phyloP scores from a whole-genome alignment of 352 stramenopile species.

The Phytophthora aleatoria region DNA sequence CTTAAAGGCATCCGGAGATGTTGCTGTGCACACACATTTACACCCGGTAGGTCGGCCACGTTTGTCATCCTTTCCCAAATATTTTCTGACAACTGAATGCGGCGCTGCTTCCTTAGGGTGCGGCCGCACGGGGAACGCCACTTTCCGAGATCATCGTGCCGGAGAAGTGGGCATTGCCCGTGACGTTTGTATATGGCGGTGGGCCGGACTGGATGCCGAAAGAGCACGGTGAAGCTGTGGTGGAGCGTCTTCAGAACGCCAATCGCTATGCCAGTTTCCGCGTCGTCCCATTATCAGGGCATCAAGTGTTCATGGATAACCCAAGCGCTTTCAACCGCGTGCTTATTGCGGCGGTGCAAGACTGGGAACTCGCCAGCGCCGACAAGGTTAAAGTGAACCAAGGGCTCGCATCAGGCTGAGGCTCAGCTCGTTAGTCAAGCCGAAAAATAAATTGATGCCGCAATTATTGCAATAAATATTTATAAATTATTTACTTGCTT shows the following conservation, averaged over 20 bases:
- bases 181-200: slow-evolving; percentile 75
- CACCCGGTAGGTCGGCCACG: slow-evolving; percentile 39
- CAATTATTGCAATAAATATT: no score
- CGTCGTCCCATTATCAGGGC: slow-evolving; percentile 57
- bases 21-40: slow-evolving; percentile 69
- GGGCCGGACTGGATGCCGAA: slow-evolving; percentile 77
- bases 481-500: no score
- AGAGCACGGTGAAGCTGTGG: slow-evolving; percentile 57
- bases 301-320: slow-evolving; percentile 85
- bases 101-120: slow-evolving; percentile 31
- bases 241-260: slow-evolving; percentile 45
- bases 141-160: slow-evolving; percentile 55
- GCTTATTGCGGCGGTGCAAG: slow-evolving; percentile 37
- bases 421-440: neutral
- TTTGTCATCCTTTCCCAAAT: neutral
- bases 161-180: slow-evolving; percentile 45
- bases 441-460: no score
- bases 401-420: neutral
- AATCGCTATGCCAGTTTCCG: slow-evolving; percentile 54
- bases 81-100: neutral
- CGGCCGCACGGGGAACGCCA: slow-evolving; percentile 40
- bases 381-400: slow-evolving; percentile 1
- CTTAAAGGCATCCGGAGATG: slow-evolving; percentile 64
- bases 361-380: slow-evolving; percentile 21
- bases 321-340: slow-evolving; percentile 63